These are phyloP conservation scores for Marsdenia floribunda DNA, from an alignment of 257 asterid species.

Conservation along the genomic window DNA sequence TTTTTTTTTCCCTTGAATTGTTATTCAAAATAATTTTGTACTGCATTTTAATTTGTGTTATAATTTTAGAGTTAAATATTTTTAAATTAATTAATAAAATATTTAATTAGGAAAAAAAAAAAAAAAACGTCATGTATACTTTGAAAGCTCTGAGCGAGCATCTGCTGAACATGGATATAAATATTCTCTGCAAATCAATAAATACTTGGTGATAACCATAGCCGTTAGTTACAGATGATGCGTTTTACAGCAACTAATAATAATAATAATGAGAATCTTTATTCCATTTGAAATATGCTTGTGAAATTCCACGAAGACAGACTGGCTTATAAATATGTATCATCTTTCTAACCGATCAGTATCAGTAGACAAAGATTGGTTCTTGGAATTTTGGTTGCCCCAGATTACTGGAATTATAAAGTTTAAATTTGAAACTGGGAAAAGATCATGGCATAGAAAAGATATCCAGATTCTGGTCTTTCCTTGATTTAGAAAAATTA, in stretches of 20 bases:
- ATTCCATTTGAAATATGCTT: neutral
- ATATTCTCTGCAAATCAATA: conserved; percentile 10
- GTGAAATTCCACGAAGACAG: neutral
- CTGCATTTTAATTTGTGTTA: too few species aligned
- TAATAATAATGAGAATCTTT: neutral
- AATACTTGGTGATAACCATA: neutral
- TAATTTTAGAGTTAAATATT: too few species aligned
- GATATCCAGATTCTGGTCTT: neutral
- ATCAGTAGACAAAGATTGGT: neutral
- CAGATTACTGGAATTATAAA: neutral
- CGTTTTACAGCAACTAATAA: neutral
- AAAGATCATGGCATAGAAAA: neutral
- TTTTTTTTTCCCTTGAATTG: too few species aligned
- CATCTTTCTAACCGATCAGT: neutral
- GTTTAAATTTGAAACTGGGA: neutral
- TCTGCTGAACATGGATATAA: neutral
- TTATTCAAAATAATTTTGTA: too few species aligned
- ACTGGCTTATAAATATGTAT: neutral
- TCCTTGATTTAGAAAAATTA: conserved; percentile 1
- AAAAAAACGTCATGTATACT: neutral
- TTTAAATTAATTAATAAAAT: too few species aligned
- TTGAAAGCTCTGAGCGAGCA: neutral
- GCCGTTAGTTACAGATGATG: neutral
- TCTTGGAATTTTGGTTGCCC: neutral
- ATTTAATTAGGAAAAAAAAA: too few species aligned